Conservation (phyloP, 352 stramenopile genomes). For the Lagenidium giganteum region DNA sequence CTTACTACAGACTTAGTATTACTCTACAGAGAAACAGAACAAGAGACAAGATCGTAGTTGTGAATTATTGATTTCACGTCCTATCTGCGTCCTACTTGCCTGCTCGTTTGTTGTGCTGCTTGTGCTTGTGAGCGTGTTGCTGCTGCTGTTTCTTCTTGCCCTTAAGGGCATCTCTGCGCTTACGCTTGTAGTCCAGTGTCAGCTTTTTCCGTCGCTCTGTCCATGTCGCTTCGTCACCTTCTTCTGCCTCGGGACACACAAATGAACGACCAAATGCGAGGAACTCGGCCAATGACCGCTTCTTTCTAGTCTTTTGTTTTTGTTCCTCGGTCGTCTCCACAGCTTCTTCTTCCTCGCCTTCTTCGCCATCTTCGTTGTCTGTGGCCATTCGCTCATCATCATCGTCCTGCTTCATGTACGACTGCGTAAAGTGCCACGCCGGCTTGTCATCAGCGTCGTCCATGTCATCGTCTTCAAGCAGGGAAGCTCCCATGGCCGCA, state of each 20-base stretch:
- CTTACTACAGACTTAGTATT: too few species aligned
- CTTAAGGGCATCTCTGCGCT: slow-evolving; percentile 70
- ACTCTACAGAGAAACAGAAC: too few species aligned
- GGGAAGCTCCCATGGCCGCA: slow-evolving; percentile 35
- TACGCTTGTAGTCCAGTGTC: slow-evolving; percentile 78
- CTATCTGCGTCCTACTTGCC: too few species aligned
- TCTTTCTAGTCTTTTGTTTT: slow-evolving; percentile 29
- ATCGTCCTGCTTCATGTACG: slow-evolving; percentile 26
- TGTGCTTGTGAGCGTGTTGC: slow-evolving; percentile 18
- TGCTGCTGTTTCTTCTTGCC: slow-evolving; percentile 71
- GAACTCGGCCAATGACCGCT: slow-evolving; percentile 44
- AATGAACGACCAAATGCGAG: slow-evolving; percentile 60
- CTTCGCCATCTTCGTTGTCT: slow-evolving; percentile 20
- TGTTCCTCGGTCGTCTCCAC: slow-evolving; percentile 7
- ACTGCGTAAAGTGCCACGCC: slow-evolving; percentile 38
- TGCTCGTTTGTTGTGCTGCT: slow-evolving; percentile 41
- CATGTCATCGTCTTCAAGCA: slow-evolving; percentile 32
- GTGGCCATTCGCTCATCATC: slow-evolving; percentile 21
- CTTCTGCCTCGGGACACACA: slow-evolving; percentile 13
- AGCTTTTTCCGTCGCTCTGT: slow-evolving; percentile 61
- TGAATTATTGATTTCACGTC: too few species aligned
- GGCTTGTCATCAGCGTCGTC: slow-evolving; percentile 12
- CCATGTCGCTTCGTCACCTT: slow-evolving; percentile 32
- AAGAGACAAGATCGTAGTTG: too few species aligned
- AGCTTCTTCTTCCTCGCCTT: slow-evolving; percentile 11